Base-by-base conservation (phyloP, 345 rosid species). In the Citrus glauca region DNA sequence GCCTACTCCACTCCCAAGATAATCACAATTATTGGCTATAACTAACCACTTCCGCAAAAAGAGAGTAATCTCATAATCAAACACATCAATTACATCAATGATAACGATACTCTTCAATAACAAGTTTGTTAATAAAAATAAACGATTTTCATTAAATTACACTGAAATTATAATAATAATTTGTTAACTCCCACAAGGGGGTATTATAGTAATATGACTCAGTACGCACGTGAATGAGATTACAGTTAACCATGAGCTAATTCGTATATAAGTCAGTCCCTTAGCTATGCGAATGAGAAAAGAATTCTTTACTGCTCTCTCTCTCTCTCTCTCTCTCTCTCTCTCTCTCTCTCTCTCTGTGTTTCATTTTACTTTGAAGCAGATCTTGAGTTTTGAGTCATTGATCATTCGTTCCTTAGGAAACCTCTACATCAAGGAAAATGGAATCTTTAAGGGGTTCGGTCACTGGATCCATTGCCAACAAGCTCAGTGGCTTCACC, bases 361-460 rank as follows among this genome's bases (percentile, higher is more conserved):
- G 32, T 73, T 32, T 48, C 71, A 5, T 65, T 10, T 32, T 70
- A 19, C 57, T 73, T 66, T 78, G 71, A 50, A 66, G 87, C 87
- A 78, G 88, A 81, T 88, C 90, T 88, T 82, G 80, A 72, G 53
- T 71, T 70, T 45, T 24, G 22, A 25, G 33, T 69, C 57, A 27
- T 14, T 25, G 24, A 65, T 35, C 74, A 14, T 56, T 30, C 40
- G 20, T 53, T 53, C n/a, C 10, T 10, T 40, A 7, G 66, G 56
- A 69, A 48, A 59, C 60, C 50, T 80, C 81, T 69, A 75, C 76
- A 78, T 73, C 89, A 35, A 72, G 79, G 78, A 32, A 94, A 32
- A 94, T 91, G 97, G 93, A 88, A 75, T 70, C 84, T 66, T 76
- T 73, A 28, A 53, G 76, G 78, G 81, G 84, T 38, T 82, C 84